A percentile compares a stretch with the other conserved stretches of the same genome.
Conservation (phyloP, 768 basidiomycete genomes). For the Tricholoma hemisulphureum region DNA sequence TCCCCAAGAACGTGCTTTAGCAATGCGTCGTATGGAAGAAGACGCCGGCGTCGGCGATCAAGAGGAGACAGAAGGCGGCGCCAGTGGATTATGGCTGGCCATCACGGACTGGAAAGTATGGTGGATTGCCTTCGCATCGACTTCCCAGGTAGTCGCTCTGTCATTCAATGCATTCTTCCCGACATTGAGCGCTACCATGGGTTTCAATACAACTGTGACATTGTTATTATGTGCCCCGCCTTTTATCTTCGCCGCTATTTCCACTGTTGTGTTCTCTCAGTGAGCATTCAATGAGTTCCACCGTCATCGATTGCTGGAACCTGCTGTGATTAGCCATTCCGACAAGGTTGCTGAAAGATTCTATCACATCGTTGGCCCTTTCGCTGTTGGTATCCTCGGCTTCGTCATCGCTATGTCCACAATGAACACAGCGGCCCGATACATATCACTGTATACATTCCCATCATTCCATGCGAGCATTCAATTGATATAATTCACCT, state of each 20-base stretch:
- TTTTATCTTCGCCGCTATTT: conserved; percentile 60
- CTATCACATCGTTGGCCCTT: conserved; percentile 56
- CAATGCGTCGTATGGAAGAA: conserved; percentile 59
- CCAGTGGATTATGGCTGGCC: conserved; percentile 54
- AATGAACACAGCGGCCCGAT: conserved; percentile 60
- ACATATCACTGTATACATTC: conserved; percentile 56
- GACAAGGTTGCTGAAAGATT: conserved; percentile 71
- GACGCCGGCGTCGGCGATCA: conserved; percentile 40
- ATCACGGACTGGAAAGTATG: conserved; percentile 73
- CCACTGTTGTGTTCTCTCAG: conserved; percentile 54
- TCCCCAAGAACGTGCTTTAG: conserved; percentile 53
- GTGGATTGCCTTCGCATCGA: conserved; percentile 43
- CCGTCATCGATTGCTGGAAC: conserved; percentile 5
- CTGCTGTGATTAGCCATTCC: conserved; percentile 51
- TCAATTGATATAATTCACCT: conserved; percentile 1
- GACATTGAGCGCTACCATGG: conserved; percentile 67
- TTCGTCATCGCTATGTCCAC: conserved; percentile 66
- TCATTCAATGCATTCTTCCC: conserved; percentile 76
- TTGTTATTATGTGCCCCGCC: conserved; percentile 58
- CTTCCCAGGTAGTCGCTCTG: conserved; percentile 50
- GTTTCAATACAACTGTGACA: conserved; percentile 60
- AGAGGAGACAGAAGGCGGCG: conserved; percentile 24
- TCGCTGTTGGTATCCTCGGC: conserved; percentile 62
- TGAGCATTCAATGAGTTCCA: conserved; percentile 19
- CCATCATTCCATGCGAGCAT: background rate